Conservation (phyloP, 192 early-diverging fungal genomes). For the Diversispora eburnea region DNA sequence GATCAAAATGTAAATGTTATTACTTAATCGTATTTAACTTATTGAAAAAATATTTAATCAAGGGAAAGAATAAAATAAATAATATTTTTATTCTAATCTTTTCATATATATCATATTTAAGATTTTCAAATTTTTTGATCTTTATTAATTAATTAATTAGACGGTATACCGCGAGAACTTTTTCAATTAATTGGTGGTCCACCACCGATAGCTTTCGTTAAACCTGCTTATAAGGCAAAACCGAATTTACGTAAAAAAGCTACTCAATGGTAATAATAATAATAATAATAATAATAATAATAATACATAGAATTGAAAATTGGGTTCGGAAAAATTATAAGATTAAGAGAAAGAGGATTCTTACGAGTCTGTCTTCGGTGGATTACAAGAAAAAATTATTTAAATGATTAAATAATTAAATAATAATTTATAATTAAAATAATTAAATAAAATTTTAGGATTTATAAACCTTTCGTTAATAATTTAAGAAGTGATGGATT, state of each 20-base stretch:
- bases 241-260: slow-evolving; percentile 66
- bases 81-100: slow-evolving; percentile 20
- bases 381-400: too few species aligned
- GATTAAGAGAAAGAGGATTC: background rate
- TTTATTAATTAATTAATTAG: slow-evolving; percentile 26
- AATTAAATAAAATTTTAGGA: background rate
- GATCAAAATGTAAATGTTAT: too few species aligned
- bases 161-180: slow-evolving; percentile 59
- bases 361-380: too few species aligned
- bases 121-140: background rate
- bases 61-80: too few species aligned
- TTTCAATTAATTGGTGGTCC: slow-evolving; percentile 65
- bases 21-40: too few species aligned
- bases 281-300: slow-evolving; percentile 27
- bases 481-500: too few species aligned
- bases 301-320: too few species aligned
- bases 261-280: slow-evolving; percentile 53
- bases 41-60: too few species aligned
- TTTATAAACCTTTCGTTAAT: background rate
- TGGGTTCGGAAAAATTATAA: background rate
- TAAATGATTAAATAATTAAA: background rate
- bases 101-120: background rate
- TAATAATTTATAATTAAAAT: background rate
- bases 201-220: slow-evolving; percentile 59
- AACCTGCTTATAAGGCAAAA: slow-evolving; percentile 64